Evolutionary conservation across 2,329 filamentous ascomycete species (phyloP).

Genomic region (Macrophomina tecta): DNA sequence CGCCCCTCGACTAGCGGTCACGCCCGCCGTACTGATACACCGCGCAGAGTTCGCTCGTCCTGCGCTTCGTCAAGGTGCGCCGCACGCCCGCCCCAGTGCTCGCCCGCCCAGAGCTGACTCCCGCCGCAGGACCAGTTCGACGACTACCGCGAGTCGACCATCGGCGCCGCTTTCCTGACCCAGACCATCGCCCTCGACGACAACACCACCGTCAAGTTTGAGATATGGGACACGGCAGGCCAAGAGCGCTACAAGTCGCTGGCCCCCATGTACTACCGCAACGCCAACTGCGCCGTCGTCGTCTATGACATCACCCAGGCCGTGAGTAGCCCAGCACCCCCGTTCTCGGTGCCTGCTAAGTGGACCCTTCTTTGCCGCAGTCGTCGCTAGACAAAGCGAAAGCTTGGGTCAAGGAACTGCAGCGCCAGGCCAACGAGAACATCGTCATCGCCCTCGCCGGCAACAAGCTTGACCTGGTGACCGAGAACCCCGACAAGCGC

Average conservation of each 20-base stretch:
- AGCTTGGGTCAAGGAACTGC: slow-evolving; percentile 98
- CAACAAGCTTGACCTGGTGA: slow-evolving; percentile 97
- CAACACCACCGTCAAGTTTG: slow-evolving; percentile 98
- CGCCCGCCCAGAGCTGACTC: slow-evolving; percentile 7
- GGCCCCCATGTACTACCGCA: slow-evolving; percentile 99
- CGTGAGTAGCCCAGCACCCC: slow-evolving; percentile 61
- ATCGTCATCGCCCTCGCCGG: slow-evolving; percentile 98
- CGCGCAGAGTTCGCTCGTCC: slow-evolving; percentile 86
- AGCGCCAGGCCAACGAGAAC: slow-evolving; percentile 98
- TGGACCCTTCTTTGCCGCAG: slow-evolving; percentile 54
- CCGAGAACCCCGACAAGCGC: slow-evolving; percentile 92
- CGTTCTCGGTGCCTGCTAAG: slow-evolving; percentile 22
- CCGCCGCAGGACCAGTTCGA: slow-evolving; percentile 90
- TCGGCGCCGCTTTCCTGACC: slow-evolving; percentile 97
- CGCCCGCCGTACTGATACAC: slow-evolving; percentile 37
- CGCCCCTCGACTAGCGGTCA: slow-evolving; percentile 29
- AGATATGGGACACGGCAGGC: slow-evolving; percentile 99
- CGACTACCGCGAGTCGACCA: slow-evolving; percentile 95
- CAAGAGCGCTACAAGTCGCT: slow-evolving; percentile 99
- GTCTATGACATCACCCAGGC: slow-evolving; percentile 99
- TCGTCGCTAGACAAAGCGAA: slow-evolving; percentile 98
- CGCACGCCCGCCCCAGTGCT: background rate
- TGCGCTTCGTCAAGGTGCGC: slow-evolving; percentile 93
- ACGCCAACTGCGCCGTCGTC: slow-evolving; percentile 98
- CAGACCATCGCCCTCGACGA: slow-evolving; percentile 99